Conservation (phyloP, 176 grass and related monocot species). For the Oryza meyeriana region DNA sequence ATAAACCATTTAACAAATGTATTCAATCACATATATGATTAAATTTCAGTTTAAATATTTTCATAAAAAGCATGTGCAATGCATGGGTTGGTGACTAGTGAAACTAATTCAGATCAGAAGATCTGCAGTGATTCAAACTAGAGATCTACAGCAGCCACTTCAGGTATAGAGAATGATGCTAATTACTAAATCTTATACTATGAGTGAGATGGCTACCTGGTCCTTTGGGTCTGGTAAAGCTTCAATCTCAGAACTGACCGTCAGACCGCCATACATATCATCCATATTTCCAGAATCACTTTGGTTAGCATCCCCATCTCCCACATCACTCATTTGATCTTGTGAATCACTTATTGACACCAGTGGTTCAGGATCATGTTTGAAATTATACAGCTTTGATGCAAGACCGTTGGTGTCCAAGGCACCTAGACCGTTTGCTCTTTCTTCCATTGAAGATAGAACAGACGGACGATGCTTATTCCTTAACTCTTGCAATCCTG, state of each 20-base stretch:
- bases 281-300: constrained; percentile 47
- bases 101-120: background rate
- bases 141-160: background rate
- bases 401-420: constrained; percentile 65
- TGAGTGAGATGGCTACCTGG: constrained; percentile 54
- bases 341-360: constrained; percentile 55
- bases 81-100: no score
- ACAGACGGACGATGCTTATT: constrained; percentile 83
- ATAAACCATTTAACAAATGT: no score
- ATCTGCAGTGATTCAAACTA: background rate
- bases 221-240: constrained; percentile 87
- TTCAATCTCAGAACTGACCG: constrained; percentile 71
- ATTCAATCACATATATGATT: no score
- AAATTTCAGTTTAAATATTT: no score
- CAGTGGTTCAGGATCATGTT: constrained; percentile 66
- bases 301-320: constrained; percentile 50
- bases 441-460: constrained; percentile 82
- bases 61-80: no score
- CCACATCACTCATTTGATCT: constrained; percentile 42
- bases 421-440: constrained; percentile 61
- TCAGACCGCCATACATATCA: constrained; percentile 57
- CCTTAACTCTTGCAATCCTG: constrained; percentile 74
- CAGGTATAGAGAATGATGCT: background rate
- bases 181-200: constrained; percentile 14
- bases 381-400: constrained; percentile 84